These are phyloP conservation scores for Phytophthora lateralis DNA, from an alignment of 352 stramenopile species.

Conservation along the genomic window DNA sequence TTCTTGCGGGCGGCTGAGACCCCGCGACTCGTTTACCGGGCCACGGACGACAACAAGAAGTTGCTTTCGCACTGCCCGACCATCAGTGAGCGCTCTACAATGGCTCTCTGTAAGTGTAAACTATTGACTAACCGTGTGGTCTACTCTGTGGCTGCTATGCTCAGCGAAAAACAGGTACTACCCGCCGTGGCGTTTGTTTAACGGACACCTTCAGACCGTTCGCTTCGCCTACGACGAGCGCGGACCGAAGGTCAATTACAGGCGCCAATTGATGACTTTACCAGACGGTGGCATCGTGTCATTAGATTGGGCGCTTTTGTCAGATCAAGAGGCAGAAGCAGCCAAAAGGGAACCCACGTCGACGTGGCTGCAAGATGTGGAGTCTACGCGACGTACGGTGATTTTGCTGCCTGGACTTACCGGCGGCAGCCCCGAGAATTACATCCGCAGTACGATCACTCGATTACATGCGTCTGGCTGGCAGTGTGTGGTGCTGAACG, in stretches of 20 bases:
- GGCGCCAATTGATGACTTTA: slow-evolving; percentile 63
- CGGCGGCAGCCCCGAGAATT: slow-evolving; percentile 71
- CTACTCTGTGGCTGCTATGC: slow-evolving; percentile 1
- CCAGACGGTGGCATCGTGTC: slow-evolving; percentile 70
- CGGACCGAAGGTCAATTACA: slow-evolving; percentile 50
- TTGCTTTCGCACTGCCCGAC: slow-evolving; percentile 49
- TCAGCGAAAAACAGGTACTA: slow-evolving; percentile 61
- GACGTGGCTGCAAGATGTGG: slow-evolving; percentile 38
- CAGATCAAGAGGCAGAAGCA: slow-evolving; percentile 10
- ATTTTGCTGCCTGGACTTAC: slow-evolving; percentile 72
- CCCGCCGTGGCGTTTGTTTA: slow-evolving; percentile 61
- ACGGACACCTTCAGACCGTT: slow-evolving; percentile 69
- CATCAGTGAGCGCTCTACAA: slow-evolving; percentile 40
- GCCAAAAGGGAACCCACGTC: background rate
- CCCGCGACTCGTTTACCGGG: slow-evolving; percentile 47
- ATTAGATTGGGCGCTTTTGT: slow-evolving; percentile 68
- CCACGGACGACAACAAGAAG: slow-evolving; percentile 43
- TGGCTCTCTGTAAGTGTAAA: background rate
- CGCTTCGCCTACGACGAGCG: slow-evolving; percentile 46
- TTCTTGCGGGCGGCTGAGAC: slow-evolving; percentile 33
- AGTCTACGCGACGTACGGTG: slow-evolving; percentile 45
- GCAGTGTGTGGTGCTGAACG: slow-evolving; percentile 80
- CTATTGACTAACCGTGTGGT: slow-evolving; percentile 12
- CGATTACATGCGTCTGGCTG: slow-evolving; percentile 46
- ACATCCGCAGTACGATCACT: slow-evolving; percentile 70